Base-by-base conservation (phyloP, 1,284 basidiomycete species). In the Ustilago shanxiensis region DNA sequence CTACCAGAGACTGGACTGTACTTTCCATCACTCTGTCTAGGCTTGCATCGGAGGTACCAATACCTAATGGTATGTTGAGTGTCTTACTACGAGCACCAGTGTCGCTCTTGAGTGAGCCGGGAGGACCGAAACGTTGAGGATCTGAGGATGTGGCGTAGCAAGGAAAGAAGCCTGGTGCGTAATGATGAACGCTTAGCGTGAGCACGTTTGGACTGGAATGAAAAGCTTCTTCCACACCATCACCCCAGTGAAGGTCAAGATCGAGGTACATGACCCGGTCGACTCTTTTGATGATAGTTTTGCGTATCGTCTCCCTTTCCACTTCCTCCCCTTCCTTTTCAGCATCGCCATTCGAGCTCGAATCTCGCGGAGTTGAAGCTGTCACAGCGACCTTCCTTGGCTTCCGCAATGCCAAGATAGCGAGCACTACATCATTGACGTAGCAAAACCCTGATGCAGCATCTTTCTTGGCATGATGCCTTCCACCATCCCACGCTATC, bases 201-300 rank as follows among this genome's bases (percentile, higher is more conserved):
- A 79, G 45, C 1, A 79, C 77, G 50, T 71, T 95, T 86, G 39
- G 35, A 44, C 70, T 50, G 44, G 66, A 9, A 79, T 85, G 39
- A 81, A 84, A 66, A 88, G 87, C 79, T 52, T 81, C 79, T 52
- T 79, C 71, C 35, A 95, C 93, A 0, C 91, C 95, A 81, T 98
- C 95, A 5, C 93, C 92, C 82, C 93, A 95, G 86, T 98, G 95
- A 2, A 98, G 88, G 85, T 98, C 95, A 16, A 98, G 87, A 85
- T 98, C 95, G 55, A 98, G 89, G 86, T 97, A 97, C 51, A 79
- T 37, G n/a, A 81, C 60, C 16, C 72, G 57, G 14, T 78, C 66
- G 10, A 73, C 33, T 26, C 77, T 59, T 31, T 76, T 79, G 37
- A 72, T 59, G 28, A 59, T 64, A 1, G 73, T 72, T 24, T 69